Evolutionary conservation across 352 stramenopile species (phyloP).

Genomic region (Phytophthora melonis): DNA sequence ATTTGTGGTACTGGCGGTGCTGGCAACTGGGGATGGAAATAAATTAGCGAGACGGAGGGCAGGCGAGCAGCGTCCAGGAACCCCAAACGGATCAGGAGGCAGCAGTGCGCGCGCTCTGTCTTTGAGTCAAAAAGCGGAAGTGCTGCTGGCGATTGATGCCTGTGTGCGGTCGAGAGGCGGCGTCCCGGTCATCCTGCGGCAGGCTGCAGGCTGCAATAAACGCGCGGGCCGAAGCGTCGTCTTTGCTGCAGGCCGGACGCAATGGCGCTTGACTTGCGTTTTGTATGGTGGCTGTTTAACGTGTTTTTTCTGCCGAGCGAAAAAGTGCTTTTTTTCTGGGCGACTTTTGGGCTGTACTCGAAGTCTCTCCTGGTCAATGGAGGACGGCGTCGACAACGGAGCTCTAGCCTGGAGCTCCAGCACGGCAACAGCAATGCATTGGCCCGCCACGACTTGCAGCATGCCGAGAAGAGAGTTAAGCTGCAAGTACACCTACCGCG

Average conservation of each 20-base stretch:
- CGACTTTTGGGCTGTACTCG: neutral
- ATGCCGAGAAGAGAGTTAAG: neutral
- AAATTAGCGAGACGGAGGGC: neutral
- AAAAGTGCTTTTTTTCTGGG: neutral
- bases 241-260: neutral
- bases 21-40: neutral
- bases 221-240: neutral
- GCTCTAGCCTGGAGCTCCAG: too few species aligned
- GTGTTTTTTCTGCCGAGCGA: neutral
- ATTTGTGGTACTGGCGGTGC: neutral
- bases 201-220: neutral
- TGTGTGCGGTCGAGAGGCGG: neutral
- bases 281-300: neutral
- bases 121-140: neutral
- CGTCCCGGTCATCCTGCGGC: neutral
- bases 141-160: neutral
- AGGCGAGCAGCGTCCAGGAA: neutral
- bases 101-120: neutral
- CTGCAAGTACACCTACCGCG: neutral
- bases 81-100: constrained; percentile 1
- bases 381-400: neutral
- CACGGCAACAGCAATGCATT: too few species aligned
- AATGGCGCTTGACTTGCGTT: neutral
- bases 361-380: neutral
- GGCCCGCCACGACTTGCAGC: too few species aligned